Conservation (phyloP, 1,284 basidiomycete genomes). For the Pterulicium gracile region DNA sequence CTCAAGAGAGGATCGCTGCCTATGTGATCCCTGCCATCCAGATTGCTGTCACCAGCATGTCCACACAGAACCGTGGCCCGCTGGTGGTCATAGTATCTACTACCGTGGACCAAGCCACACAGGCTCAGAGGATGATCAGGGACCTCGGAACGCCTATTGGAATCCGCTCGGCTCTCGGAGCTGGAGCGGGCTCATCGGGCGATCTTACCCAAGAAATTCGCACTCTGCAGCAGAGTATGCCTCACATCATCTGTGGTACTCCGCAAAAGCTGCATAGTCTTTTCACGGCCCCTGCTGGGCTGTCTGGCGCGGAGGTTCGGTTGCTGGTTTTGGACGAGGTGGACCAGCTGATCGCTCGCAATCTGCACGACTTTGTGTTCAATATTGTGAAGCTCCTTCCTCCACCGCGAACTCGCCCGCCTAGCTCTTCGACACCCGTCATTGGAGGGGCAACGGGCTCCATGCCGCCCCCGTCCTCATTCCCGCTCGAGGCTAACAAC, state of each 20-base stretch:
- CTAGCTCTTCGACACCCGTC: slow-evolving; percentile 29
- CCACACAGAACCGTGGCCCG: slow-evolving; percentile 61
- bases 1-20: slow-evolving; percentile 94
- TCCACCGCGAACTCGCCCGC: slow-evolving; percentile 63
- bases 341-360: slow-evolving; percentile 94
- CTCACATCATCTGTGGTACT: slow-evolving; percentile 93
- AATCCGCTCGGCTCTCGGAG: slow-evolving; percentile 78
- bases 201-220: slow-evolving; percentile 75
- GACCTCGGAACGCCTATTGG: slow-evolving; percentile 90
- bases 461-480: slow-evolving; percentile 26
- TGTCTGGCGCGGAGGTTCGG: slow-evolving; percentile 75
- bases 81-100: slow-evolving; percentile 91
- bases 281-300: slow-evolving; percentile 70
- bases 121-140: slow-evolving; percentile 94
- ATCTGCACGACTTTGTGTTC: slow-evolving; percentile 91
- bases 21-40: slow-evolving; percentile 94
- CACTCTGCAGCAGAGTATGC: slow-evolving; percentile 79
- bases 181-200: slow-evolving; percentile 59
- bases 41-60: slow-evolving; percentile 58
- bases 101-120: slow-evolving; percentile 96
- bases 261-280: slow-evolving; percentile 93
- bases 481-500: slow-evolving; percentile 38
- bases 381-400: slow-evolving; percentile 87
- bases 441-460: slow-evolving; percentile 22
- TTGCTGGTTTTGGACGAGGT: slow-evolving; percentile 95